These are phyloP conservation scores for Hydnomerulius pinastri DNA, from an alignment of 768 basidiomycete species.

Conservation along the genomic window DNA sequence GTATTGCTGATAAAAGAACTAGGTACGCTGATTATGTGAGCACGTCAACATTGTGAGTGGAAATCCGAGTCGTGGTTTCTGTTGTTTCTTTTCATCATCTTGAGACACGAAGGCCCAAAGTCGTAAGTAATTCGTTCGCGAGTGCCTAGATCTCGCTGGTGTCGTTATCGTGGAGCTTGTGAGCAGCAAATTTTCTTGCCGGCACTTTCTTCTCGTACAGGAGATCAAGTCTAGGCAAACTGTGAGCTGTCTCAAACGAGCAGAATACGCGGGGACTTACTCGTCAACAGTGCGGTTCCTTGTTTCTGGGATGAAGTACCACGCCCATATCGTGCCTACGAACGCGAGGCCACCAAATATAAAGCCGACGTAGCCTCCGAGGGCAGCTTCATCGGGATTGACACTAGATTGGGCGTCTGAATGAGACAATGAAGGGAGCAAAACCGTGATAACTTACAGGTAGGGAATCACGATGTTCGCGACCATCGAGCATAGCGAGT, in stretches of 20 bases:
- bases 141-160: not conserved
- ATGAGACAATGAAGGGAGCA: too few species aligned
- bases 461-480: constrained; percentile 29
- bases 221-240: constrained; percentile 25
- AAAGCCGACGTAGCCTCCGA: constrained; percentile 31
- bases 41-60: too few species aligned
- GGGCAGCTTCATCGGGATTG: constrained; percentile 28
- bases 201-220: constrained; percentile 32
- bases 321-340: constrained; percentile 23
- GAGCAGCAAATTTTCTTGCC: constrained; percentile 26
- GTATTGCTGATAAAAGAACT: too few species aligned
- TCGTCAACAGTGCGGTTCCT: constrained; percentile 31
- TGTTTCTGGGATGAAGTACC: constrained; percentile 30
- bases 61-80: too few species aligned
- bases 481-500: constrained; percentile 27
- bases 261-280: constrained; percentile 12
- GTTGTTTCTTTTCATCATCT: too few species aligned
- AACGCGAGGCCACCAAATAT: constrained; percentile 27
- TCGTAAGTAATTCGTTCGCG: not conserved
- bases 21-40: too few species aligned
- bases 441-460: constrained; percentile 17
- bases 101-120: too few species aligned
- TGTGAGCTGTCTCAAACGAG: not conserved
- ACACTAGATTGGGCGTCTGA: constrained; percentile 11
- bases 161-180: constrained; percentile 15